Base-by-base conservation (phyloP, 164 flowering plant genomes). In the Vitis rotundifolia region DNA sequence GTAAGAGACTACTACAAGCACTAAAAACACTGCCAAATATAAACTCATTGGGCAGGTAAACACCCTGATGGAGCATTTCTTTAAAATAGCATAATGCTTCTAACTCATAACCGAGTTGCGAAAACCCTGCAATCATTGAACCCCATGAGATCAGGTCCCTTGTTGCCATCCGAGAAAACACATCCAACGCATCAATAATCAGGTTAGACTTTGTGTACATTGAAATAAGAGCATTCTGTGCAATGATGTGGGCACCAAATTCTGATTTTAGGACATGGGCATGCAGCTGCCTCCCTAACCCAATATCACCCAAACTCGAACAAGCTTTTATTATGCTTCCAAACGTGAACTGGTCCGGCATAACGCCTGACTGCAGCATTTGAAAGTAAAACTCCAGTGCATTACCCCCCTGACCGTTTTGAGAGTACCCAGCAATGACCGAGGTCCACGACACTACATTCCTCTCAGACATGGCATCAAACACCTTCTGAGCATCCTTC, bases 71-170 rank as follows among this genome's bases (percentile, higher is more conserved):
- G 8, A 83, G 70, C 90, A 90, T 84, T 73, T 85, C 85, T 64
- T 74, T 84, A 64, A 90, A 90, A 59, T 76, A 76, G 11, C 29
- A 4, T 64, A 88, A 64, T 53, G 92, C 87, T 70, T 86, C 86
- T 0, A 77, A 53, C 59, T 81, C 90, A 73, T 69, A 79, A 53
- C 88, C 90, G 12, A 83, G 85, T 59, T 88, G 84, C 15, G 85
- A 76, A 75, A 82, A 82, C 57, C 87, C 91, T 7, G 88, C 77
- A 70, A 90, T 88, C 68, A 90, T 82, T 8, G 92, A 83, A 75
- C 92, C 82, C 95, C 92, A 90, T 18, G 92, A 87, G 59, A 86
- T 73, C 67, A 87, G 71, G 82, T 90, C 90, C 77, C 83, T 90
- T 2, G 16, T 47, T 49, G 47, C 64, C 63, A 86, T 87, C 31